Percentiles rank a stretch among this genome's conserved stretches.
phyloP scores from a whole-genome alignment of 192 early-diverging fungal species.

The Obelidium mucronatum region DNA sequence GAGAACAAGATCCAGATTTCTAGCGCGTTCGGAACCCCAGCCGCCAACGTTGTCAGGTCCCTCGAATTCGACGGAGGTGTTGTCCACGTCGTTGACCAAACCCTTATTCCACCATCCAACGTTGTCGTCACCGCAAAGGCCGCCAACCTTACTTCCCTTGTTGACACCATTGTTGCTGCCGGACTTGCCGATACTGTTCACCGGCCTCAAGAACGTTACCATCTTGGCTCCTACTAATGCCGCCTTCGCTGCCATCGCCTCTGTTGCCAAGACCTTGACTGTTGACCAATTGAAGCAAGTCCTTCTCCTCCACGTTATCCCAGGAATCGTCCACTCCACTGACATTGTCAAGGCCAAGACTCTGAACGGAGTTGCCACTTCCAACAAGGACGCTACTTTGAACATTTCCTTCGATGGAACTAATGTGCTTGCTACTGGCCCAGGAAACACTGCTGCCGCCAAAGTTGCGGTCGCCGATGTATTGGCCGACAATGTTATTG shows the following conservation, averaged over 20 bases:
- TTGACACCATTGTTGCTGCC: slow-evolving; percentile 20
- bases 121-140: slow-evolving; percentile 26
- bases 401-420: slow-evolving; percentile 17
- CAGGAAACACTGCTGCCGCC: slow-evolving; percentile 46
- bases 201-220: slow-evolving; percentile 44
- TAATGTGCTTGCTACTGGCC: slow-evolving; percentile 41
- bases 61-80: slow-evolving; percentile 49
- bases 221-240: slow-evolving; percentile 57
- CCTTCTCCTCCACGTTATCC: slow-evolving; percentile 52
- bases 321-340: slow-evolving; percentile 37
- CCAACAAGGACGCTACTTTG: neutral
- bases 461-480: slow-evolving; percentile 51
- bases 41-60: slow-evolving; percentile 43
- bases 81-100: slow-evolving; percentile 56
- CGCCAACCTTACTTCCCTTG: slow-evolving; percentile 34
- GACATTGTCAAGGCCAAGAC: slow-evolving; percentile 40
- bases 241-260: slow-evolving; percentile 46
- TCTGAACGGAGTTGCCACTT: slow-evolving; percentile 1
- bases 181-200: slow-evolving; percentile 38
- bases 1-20: neutral
- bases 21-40: slow-evolving; percentile 9
- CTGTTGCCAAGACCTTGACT: slow-evolving; percentile 37
- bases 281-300: slow-evolving; percentile 29
- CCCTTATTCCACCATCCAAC: slow-evolving; percentile 47
- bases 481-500: slow-evolving; percentile 44